Evolutionary conservation across 1,139 yeast genomes (phyloP).

Genomic region (Pichia sp.): DNA sequence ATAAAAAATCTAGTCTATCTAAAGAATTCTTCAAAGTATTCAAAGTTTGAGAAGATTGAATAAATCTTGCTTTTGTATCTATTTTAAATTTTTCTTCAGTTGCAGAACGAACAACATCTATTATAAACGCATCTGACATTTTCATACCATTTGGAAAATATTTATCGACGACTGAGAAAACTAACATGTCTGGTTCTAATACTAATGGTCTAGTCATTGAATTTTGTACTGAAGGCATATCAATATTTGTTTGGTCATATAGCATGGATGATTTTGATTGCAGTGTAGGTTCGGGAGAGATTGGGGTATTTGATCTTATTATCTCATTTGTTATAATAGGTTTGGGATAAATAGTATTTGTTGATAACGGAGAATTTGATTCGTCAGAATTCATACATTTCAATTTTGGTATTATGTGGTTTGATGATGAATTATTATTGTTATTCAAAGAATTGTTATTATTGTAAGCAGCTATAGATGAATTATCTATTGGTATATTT

Average conservation of each 20-base stretch:
- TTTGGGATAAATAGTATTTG: background rate
- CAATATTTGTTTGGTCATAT: background rate
- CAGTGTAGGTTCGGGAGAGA: constrained; percentile 11
- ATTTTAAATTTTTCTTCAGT: constrained; percentile 2
- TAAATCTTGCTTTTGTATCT: background rate
- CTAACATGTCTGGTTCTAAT: constrained; percentile 61
- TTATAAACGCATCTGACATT: constrained; percentile 59
- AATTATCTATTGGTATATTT: constrained; percentile 21
- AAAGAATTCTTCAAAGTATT: background rate
- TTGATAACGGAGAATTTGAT: constrained; percentile 3
- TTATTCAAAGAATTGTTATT: background rate
- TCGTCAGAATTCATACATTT: constrained; percentile 3
- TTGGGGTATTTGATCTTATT: constrained; percentile 12
- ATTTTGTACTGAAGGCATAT: background rate
- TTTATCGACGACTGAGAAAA: constrained; percentile 53
- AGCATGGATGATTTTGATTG: constrained; percentile 16
- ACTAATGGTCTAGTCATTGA: constrained; percentile 17
- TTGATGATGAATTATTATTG: background rate
- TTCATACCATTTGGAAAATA: constrained; percentile 65
- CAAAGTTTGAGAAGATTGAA: background rate
- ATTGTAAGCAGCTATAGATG: background rate
- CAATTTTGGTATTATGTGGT: background rate
- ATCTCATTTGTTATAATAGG: constrained; percentile 11
- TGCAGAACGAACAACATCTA: constrained; percentile 31
- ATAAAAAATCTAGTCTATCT: constrained; percentile 1